Evolutionary conservation across 169 alveolate genomes (phyloP).

Genomic region (Plasmodium cynomolgi): DNA sequence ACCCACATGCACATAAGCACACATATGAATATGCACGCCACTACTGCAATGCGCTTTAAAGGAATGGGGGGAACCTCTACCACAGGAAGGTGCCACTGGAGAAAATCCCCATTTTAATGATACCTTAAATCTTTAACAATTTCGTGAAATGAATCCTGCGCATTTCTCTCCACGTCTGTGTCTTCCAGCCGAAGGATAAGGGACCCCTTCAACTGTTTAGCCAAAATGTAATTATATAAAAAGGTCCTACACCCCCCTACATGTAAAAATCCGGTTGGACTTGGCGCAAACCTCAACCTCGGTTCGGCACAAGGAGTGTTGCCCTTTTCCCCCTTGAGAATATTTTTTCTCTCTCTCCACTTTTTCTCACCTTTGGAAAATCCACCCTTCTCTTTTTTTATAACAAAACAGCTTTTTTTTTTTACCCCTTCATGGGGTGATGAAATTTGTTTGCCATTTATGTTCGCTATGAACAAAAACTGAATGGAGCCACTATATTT

Average conservation of each 20-base stretch:
- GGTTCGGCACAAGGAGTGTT: background rate
- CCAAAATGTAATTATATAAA: constrained; percentile 84
- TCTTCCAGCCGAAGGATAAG: constrained; percentile 86
- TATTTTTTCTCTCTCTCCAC: background rate
- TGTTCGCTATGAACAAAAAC: background rate
- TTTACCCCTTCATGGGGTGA: background rate
- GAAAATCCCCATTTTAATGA: background rate
- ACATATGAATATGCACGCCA: background rate
- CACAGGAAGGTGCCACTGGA: background rate
- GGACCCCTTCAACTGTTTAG: constrained; percentile 77
- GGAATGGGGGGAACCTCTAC: background rate
- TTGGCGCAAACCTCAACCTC: constrained; percentile 79
- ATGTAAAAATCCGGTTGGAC: constrained; percentile 88
- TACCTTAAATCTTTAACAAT: constrained; percentile 83
- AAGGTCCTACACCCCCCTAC: constrained; percentile 88
- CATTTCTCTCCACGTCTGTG: constrained; percentile 81
- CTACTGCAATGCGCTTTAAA: background rate
- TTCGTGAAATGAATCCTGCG: constrained; percentile 60
- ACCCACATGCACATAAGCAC: background rate
- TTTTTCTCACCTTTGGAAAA: constrained; percentile 11
- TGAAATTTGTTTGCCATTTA: background rate
- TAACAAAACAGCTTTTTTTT: constrained; percentile 1
- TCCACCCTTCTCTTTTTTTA: constrained; percentile 7
- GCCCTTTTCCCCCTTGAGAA: background rate
- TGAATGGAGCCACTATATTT: background rate